phyloP scores from a whole-genome alignment of 768 basidiomycete genomes.

The Chalciporus chontae region DNA sequence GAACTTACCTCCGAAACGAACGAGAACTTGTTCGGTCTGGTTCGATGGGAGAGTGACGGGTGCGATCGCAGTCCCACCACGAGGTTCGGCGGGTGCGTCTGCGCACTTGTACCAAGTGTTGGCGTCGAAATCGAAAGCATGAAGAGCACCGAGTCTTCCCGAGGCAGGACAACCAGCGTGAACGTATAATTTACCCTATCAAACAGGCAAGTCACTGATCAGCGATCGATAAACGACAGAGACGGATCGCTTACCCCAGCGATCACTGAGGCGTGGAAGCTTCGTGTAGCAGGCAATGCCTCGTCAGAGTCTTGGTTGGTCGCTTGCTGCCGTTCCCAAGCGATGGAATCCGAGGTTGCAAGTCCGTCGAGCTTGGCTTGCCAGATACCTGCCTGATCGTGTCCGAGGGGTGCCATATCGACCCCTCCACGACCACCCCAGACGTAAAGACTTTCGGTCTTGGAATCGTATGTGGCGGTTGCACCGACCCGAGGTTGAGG shows the following conservation, averaged over 20 bases:
- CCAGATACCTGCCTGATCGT: slow-evolving; percentile 31
- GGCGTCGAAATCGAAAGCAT: slow-evolving; percentile 31
- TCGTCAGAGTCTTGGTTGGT: slow-evolving; percentile 26
- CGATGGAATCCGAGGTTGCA: neutral
- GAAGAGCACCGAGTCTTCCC: slow-evolving; percentile 35
- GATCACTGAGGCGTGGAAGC: slow-evolving; percentile 35
- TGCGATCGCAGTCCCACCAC: slow-evolving; percentile 40
- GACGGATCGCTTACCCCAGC: slow-evolving; percentile 27
- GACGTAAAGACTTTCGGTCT: slow-evolving; percentile 30
- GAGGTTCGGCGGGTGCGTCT: slow-evolving; percentile 36
- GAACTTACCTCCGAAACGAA: slow-evolving; percentile 36
- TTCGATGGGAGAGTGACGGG: slow-evolving; percentile 17
- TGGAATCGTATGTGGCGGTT: slow-evolving; percentile 17
- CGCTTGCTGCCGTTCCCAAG: slow-evolving; percentile 31
- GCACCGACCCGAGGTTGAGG: slow-evolving; percentile 25
- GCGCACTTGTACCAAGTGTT: slow-evolving; percentile 31
- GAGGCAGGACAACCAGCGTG: slow-evolving; percentile 40
- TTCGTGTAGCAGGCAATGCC: slow-evolving; percentile 31
- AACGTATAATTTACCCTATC: slow-evolving; percentile 32
- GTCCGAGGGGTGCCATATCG: slow-evolving; percentile 35
- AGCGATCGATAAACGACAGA: too few relatives aligned
- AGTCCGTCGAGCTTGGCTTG: slow-evolving; percentile 13
- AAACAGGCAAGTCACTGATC: too few relatives aligned
- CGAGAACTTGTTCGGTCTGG: slow-evolving; percentile 20
- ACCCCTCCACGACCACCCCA: slow-evolving; percentile 46